These are phyloP conservation scores for Fusarium xylarioides DNA, from an alignment of 2,329 filamentous ascomycete genomes.

Conservation along the genomic window DNA sequence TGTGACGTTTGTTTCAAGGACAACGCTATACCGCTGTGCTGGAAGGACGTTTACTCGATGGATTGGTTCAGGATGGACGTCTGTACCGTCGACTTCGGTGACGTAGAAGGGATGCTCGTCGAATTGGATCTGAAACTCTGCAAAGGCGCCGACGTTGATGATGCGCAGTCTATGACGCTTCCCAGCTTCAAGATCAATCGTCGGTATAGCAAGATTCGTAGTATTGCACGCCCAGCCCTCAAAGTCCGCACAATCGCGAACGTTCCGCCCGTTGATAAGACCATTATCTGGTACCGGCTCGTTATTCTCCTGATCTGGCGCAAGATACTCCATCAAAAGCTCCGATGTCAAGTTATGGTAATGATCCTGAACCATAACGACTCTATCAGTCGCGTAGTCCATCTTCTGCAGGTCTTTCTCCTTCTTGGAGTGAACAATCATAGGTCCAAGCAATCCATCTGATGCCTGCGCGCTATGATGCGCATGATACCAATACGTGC, in stretches of 20 bases:
- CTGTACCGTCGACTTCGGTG: slow-evolving; percentile 76
- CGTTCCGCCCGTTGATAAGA: slow-evolving; percentile 66
- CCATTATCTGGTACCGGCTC: slow-evolving; percentile 74
- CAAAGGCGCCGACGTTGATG: slow-evolving; percentile 76
- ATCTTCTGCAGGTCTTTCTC: slow-evolving; percentile 46
- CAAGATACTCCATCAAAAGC: slow-evolving; percentile 65
- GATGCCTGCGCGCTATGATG: slow-evolving; percentile 72
- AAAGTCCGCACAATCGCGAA: slow-evolving; percentile 49
- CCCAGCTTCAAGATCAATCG: slow-evolving; percentile 59
- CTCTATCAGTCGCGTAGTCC: slow-evolving; percentile 58
- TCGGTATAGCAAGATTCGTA: slow-evolving; percentile 49
- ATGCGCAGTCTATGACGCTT: slow-evolving; percentile 72
- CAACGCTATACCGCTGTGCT: slow-evolving; percentile 75
- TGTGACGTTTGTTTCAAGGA: slow-evolving; percentile 68
- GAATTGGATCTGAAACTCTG: slow-evolving; percentile 75
- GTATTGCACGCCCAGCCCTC: slow-evolving; percentile 56
- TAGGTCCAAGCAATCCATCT: slow-evolving; percentile 73
- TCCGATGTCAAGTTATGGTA: slow-evolving; percentile 68
- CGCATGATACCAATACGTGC: slow-evolving; percentile 70
- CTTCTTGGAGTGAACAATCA: slow-evolving; percentile 70
- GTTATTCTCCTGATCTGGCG: slow-evolving; percentile 61
- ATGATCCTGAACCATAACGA: slow-evolving; percentile 77
- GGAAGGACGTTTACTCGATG: slow-evolving; percentile 72
- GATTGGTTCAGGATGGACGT: slow-evolving; percentile 67
- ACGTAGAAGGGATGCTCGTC: slow-evolving; percentile 72